phyloP scores from a whole-genome alignment of 306 rosid species.

The Gleditsia sinensis region DNA sequence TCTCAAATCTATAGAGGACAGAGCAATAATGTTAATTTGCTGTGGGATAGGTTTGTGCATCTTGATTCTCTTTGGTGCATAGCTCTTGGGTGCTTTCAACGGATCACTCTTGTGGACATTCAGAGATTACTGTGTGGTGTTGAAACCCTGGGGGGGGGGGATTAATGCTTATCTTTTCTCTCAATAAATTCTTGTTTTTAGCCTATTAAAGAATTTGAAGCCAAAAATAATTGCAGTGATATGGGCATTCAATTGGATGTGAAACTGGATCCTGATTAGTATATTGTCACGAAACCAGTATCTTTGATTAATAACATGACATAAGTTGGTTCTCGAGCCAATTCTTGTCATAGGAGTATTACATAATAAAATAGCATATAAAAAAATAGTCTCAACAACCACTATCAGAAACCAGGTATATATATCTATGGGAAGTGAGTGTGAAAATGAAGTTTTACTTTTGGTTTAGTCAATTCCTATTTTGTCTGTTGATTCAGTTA shows the following conservation, averaged over 20 bases:
- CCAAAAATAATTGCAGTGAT: constrained; percentile 5
- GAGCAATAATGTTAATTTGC: not conserved
- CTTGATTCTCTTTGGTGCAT: not conserved
- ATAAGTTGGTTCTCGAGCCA: constrained; percentile 6
- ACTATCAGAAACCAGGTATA: constrained; percentile 13
- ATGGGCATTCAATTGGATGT: not conserved
- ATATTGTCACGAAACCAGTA: constrained; percentile 8
- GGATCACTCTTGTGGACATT: not conserved
- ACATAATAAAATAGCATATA: constrained; percentile 2
- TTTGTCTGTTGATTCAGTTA: not conserved
- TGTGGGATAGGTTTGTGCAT: not conserved
- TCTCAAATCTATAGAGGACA: not conserved
- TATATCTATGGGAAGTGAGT: constrained; percentile 16
- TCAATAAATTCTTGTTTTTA: not conserved
- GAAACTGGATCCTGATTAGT: constrained; percentile 13
- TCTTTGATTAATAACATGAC: constrained; percentile 15
- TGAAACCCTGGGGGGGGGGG: too few species aligned
- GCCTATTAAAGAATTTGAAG: not conserved
- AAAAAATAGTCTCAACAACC: constrained; percentile 2
- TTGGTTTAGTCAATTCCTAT: not conserved
- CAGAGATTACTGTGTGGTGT: not conserved
- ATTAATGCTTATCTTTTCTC: not conserved
- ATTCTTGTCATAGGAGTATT: constrained; percentile 9
- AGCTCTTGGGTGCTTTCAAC: not conserved
- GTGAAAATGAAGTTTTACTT: not conserved